Percentiles rank a stretch among this genome's conserved stretches.
These are phyloP conservation scores for Beta macrorhiza DNA, from an alignment of 179 eudicot genomes.

Conservation along the genomic window DNA sequence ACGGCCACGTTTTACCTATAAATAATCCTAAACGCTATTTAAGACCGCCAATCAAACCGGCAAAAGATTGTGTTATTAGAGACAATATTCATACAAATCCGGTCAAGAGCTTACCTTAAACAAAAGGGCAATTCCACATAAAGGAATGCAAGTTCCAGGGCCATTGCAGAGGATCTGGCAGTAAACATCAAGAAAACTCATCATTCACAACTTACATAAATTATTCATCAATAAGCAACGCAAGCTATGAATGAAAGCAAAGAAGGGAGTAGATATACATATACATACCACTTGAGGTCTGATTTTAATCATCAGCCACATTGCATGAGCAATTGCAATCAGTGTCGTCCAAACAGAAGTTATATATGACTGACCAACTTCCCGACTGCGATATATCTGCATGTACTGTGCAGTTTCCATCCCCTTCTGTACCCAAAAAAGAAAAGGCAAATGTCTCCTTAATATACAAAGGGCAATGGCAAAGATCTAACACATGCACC, in stretches of 20 bases:
- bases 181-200: not conserved
- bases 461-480: not conserved
- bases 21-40: too few relatives aligned
- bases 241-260: not conserved
- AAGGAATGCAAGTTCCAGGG: constrained; percentile 92
- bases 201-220: not conserved
- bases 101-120: constrained; percentile 59
- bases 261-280: not conserved
- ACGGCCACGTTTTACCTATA: too few relatives aligned
- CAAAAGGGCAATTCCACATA: constrained; percentile 67
- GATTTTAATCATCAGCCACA: constrained; percentile 82
- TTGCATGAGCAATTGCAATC: constrained; percentile 66
- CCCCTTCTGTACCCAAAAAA: constrained; percentile 39
- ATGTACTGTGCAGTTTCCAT: constrained; percentile 50
- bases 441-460: constrained; percentile 15
- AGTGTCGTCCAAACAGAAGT: constrained; percentile 85
- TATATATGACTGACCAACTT: constrained; percentile 92
- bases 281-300: constrained; percentile 85
- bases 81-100: not conserved
- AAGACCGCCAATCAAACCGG: too few relatives aligned
- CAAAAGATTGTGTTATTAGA: not conserved
- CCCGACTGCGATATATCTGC: constrained; percentile 91
- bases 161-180: constrained; percentile 90
- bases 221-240: not conserved
- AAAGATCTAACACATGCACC: not conserved